Conservation (phyloP, 129 eudicot genomes). For the Pulicaria dysenterica region DNA sequence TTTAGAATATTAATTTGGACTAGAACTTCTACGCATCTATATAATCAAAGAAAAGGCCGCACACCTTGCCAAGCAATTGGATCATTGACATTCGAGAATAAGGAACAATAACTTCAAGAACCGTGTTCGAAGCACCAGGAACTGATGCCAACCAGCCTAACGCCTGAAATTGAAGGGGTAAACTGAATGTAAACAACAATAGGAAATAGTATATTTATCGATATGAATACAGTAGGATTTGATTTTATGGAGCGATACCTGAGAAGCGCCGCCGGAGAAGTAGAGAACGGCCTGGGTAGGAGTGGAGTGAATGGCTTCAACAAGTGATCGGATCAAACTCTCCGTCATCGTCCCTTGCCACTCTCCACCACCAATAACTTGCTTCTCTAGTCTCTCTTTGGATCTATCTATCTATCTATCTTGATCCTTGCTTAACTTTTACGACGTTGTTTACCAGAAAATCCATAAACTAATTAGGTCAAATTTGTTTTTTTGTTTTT, state of each 20-base stretch:
- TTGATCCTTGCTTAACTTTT: neutral
- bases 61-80: slow-evolving; percentile 88
- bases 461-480: too few relatives aligned
- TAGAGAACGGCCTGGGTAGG: slow-evolving; percentile 91
- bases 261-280: slow-evolving; percentile 93
- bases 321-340: slow-evolving; percentile 50
- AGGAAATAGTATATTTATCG: slow-evolving; percentile 1
- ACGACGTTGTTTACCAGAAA: neutral
- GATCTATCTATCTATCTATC: slow-evolving; percentile 26
- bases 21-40: neutral
- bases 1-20: neutral
- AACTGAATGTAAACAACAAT: neutral
- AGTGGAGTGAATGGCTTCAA: slow-evolving; percentile 83
- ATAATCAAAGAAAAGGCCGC: neutral
- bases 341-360: slow-evolving; percentile 48
- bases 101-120: slow-evolving; percentile 82
- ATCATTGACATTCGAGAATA: slow-evolving; percentile 91
- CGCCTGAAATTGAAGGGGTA: slow-evolving; percentile 41
- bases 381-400: neutral
- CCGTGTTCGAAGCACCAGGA: slow-evolving; percentile 96
- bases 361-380: neutral
- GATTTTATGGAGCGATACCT: slow-evolving; percentile 40
- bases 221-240: neutral
- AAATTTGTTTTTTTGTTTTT: too few relatives aligned
- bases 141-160: slow-evolving; percentile 79